A percentile compares a stretch with the other conserved stretches of the same genome.
These are phyloP conservation scores for Suillus bovinus DNA, from an alignment of 768 basidiomycete genomes.

Conservation along the genomic window DNA sequence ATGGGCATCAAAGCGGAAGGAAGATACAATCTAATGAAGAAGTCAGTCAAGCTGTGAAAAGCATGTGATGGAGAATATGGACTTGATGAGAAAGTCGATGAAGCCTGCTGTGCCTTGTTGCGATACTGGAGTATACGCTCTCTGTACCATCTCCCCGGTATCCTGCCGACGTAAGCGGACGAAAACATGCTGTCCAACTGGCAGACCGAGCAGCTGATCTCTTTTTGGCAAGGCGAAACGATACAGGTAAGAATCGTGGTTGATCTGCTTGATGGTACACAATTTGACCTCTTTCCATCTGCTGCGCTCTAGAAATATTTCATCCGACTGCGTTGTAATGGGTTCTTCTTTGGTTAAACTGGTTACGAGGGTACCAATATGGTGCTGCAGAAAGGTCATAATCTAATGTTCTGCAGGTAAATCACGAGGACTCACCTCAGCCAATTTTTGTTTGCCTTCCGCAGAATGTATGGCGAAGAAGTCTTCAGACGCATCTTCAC, in stretches of 20 bases:
- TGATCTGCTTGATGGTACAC: slow-evolving; percentile 37
- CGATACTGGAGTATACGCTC: slow-evolving; percentile 64
- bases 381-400: slow-evolving; percentile 29
- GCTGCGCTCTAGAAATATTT: slow-evolving; percentile 43
- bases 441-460: slow-evolving; percentile 47
- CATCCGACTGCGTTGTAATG: slow-evolving; percentile 12
- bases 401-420: slow-evolving; percentile 8
- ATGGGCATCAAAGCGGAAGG: slow-evolving; percentile 35
- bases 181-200: slow-evolving; percentile 61
- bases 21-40: slow-evolving; percentile 41
- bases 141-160: slow-evolving; percentile 48
- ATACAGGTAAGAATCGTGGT: slow-evolving; percentile 51
- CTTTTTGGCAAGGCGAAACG: slow-evolving; percentile 46
- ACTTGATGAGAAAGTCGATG: slow-evolving; percentile 58
- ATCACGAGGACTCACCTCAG: slow-evolving; percentile 30
- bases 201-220: slow-evolving; percentile 50
- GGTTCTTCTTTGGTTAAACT: neutral
- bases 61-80: slow-evolving; percentile 14
- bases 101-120: slow-evolving; percentile 39
- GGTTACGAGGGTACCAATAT: slow-evolving; percentile 50
- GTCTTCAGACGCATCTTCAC: slow-evolving; percentile 62
- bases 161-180: slow-evolving; percentile 45
- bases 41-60: slow-evolving; percentile 13
- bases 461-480: slow-evolving; percentile 64
- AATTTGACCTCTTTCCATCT: slow-evolving; percentile 51